A percentile compares a stretch with the other conserved stretches of the same genome.
Evolutionary conservation across 768 basidiomycete species (phyloP).

Genomic region (Peribolospora baueri): DNA sequence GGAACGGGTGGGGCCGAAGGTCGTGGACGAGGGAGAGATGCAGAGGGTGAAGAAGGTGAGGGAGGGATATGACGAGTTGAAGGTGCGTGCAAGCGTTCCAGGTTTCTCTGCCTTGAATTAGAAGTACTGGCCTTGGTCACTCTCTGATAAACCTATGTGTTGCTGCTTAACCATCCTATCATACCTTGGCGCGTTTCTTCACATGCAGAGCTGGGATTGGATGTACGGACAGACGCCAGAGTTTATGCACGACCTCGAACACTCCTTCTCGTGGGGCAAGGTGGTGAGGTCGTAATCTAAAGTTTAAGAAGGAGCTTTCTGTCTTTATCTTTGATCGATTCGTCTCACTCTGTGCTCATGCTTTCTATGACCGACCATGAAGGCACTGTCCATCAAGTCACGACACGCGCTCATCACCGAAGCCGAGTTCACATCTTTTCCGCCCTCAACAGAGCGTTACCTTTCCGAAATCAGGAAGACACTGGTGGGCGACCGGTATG

Average conservation of each 20-base stretch:
- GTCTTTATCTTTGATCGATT: background rate
- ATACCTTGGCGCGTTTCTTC: background rate
- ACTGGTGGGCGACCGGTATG: constrained; percentile 10
- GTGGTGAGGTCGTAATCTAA: constrained; percentile 19
- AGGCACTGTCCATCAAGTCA: constrained; percentile 10
- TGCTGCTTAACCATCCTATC: background rate
- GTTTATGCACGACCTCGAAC: constrained; percentile 40
- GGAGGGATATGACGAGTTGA: constrained; percentile 46
- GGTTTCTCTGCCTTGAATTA: background rate
- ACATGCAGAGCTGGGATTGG: constrained; percentile 67
- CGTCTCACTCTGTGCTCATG: background rate
- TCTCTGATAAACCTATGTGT: background rate
- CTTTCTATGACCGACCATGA: background rate
- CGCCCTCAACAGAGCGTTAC: background rate
- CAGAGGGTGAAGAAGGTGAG: constrained; percentile 35
- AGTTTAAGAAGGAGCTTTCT: background rate
- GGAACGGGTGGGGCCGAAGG: constrained; percentile 6
- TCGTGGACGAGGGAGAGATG: constrained; percentile 28
- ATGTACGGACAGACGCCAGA: constrained; percentile 78
- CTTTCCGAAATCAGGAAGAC: background rate
- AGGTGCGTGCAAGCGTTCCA: constrained; percentile 22
- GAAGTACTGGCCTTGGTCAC: background rate
- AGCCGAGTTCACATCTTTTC: background rate
- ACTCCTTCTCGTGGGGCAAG: constrained; percentile 22
- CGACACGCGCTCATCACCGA: constrained; percentile 12